Base-by-base conservation (phyloP, 768 basidiomycete species). In the Crassisporium funariophilum region DNA sequence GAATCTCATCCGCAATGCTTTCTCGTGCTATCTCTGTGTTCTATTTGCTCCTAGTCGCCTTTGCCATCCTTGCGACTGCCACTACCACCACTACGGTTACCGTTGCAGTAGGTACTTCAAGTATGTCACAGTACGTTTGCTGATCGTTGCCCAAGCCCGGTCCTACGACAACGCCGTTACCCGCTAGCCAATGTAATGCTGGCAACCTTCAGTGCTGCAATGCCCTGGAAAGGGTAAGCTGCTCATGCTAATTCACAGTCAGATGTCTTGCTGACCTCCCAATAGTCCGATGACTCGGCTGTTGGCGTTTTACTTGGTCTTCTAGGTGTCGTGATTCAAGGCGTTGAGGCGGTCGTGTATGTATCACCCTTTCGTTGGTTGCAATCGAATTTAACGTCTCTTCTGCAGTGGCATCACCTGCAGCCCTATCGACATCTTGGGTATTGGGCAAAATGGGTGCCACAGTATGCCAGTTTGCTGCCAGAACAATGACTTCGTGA, bases 391-490 rank as follows among this genome's bases (percentile, higher is more conserved):
- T 16, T 33, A 16, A 33, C 31, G 6, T 3, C 4, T 15, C 29
- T 33, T 20, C 20, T 13, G 24, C 20, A 59, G 54, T 19, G 52
- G 50, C 16, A 52, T 47, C 35, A 44, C 37, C 12, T 58, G 61
- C 47, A 53, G 55, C 15, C 60, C 61, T 5, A 58, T 61, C 36
- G 33, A 44, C 24, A 47, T 56, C 22, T 29, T 54, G 15, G 54
- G 49, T 24, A 35, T 52, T 25, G 61, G 61, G 10, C 47, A 55
- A 23, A 56, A 52, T 34, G 38, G 42, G 2, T 61, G 63, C 55
- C 48, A 49, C 29, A 45, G 43, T 11, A 52, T 57, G 41, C 56
- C 63, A n/a, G 59, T 64, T 42, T 62, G 63, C 52, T 64, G 63
- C 56, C 19, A 49, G n/a, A 55, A 64, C 47, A 55, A 59, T 42